phyloP scores from a whole-genome alignment of 1,139 yeast genomes.

The Saccharomycopsis hybrid region DNA sequence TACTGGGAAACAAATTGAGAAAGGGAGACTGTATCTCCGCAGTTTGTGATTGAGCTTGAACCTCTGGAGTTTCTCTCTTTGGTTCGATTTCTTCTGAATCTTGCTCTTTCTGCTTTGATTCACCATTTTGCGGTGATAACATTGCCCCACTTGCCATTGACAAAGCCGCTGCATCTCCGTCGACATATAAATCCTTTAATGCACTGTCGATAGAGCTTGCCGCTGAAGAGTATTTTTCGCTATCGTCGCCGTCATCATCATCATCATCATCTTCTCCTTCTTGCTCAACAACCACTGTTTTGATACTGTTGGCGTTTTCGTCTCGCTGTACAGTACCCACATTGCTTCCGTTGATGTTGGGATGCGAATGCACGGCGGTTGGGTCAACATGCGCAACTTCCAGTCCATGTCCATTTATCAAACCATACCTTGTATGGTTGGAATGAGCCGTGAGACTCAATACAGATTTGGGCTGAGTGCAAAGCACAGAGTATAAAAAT shows the following conservation, averaged over 20 bases:
- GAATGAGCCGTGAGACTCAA: background rate
- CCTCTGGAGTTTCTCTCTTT: too few relatives aligned
- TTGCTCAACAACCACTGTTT: background rate
- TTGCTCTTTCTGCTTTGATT: too few relatives aligned
- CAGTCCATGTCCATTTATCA: background rate
- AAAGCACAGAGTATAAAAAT: slow-evolving; percentile 2
- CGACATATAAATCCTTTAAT: slow-evolving; percentile 4
- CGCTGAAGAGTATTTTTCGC: slow-evolving; percentile 13
- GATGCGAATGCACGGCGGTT: too few relatives aligned
- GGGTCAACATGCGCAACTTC: too few relatives aligned
- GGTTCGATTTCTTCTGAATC: too few relatives aligned
- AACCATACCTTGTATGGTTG: background rate
- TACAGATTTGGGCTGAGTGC: background rate
- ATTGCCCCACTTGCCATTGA: too few relatives aligned
- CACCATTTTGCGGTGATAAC: too few relatives aligned
- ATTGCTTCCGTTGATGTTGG: background rate
- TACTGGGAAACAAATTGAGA: too few relatives aligned
- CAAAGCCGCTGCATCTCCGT: background rate
- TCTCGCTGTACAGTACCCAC: background rate
- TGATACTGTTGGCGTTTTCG: background rate
- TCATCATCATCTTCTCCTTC: slow-evolving; percentile 19
- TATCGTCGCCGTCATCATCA: slow-evolving; percentile 9
- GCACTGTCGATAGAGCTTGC: slow-evolving; percentile 3
- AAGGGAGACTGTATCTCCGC: too few relatives aligned
- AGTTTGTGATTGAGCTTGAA: too few relatives aligned